Evolutionary conservation across 805 yeast genomes (phyloP).

Genomic region (Isabelozyma heimii): DNA sequence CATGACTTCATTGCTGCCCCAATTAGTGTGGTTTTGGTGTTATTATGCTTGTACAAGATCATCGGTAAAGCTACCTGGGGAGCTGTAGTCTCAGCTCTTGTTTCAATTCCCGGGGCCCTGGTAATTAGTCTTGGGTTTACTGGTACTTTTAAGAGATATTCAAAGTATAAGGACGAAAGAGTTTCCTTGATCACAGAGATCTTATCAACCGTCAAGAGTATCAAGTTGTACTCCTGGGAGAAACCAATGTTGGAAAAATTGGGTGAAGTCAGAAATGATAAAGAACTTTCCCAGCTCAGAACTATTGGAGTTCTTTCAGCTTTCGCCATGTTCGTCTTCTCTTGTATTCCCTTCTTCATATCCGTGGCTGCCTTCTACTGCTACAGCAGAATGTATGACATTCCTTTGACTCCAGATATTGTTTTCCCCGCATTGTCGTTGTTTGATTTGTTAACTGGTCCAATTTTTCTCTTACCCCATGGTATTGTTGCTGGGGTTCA

Average conservation of each 20-base stretch:
- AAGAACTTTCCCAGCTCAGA: slow-evolving; percentile 17
- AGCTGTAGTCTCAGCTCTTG: slow-evolving; percentile 18
- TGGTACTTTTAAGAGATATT: slow-evolving; percentile 14
- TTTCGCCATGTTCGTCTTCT: slow-evolving; percentile 21
- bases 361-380: slow-evolving; percentile 20
- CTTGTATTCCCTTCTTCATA: slow-evolving; percentile 25
- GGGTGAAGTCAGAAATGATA: slow-evolving; percentile 19
- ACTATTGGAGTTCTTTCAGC: slow-evolving; percentile 23
- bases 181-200: slow-evolving; percentile 25
- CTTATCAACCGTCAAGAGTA: slow-evolving; percentile 22
- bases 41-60: slow-evolving; percentile 2
- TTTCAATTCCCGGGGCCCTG: slow-evolving; percentile 20
- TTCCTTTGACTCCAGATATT: slow-evolving; percentile 23
- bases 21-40: slow-evolving; percentile 8
- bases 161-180: slow-evolving; percentile 25
- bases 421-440: slow-evolving; percentile 30
- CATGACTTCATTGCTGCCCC: slow-evolving; percentile 13
- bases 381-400: slow-evolving; percentile 16
- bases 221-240: slow-evolving; percentile 33
- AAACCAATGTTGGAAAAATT: slow-evolving; percentile 24
- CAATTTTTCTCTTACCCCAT: slow-evolving; percentile 20
- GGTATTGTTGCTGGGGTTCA: slow-evolving; percentile 16
- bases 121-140: slow-evolving; percentile 16
- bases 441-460: slow-evolving; percentile 24
- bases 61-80: slow-evolving; percentile 19